Conservation (phyloP, 257 asterid species). For the Nicotiana undulata region DNA sequence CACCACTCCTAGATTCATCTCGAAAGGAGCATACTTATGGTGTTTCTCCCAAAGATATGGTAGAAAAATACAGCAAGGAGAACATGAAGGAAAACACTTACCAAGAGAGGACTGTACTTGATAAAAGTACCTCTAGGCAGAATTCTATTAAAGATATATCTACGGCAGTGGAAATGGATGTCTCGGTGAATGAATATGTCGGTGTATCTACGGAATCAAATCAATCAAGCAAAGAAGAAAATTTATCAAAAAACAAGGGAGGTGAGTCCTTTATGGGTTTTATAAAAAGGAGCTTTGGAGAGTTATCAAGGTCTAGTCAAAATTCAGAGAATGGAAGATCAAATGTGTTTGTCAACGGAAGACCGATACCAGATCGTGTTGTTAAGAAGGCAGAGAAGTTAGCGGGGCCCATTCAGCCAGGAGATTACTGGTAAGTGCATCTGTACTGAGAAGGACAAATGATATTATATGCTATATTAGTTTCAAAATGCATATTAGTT, state of each 20-base stretch:
- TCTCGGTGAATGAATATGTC: slow-evolving; percentile 41
- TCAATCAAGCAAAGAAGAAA: slow-evolving; percentile 44
- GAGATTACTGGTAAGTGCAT: slow-evolving; percentile 73
- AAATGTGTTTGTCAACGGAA: slow-evolving; percentile 66
- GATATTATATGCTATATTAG: neutral
- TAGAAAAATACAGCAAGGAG: slow-evolving; percentile 31
- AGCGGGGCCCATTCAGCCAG: slow-evolving; percentile 89
- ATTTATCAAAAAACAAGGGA: slow-evolving; percentile 45
- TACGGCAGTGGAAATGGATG: slow-evolving; percentile 65
- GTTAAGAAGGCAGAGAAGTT: slow-evolving; percentile 86
- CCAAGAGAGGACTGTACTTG: slow-evolving; percentile 30
- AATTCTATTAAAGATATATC: slow-evolving; percentile 40
- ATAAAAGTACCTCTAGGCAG: slow-evolving; percentile 42
- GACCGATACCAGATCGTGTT: slow-evolving; percentile 47
- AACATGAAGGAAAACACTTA: slow-evolving; percentile 42
- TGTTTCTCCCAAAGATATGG: slow-evolving; percentile 29
- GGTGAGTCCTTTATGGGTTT: slow-evolving; percentile 73
- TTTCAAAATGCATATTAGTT: neutral
- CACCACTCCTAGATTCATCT: slow-evolving; percentile 27
- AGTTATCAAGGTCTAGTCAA: slow-evolving; percentile 50
- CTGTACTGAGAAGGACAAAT: neutral
- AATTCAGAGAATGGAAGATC: slow-evolving; percentile 40
- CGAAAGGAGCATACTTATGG: slow-evolving; percentile 18
- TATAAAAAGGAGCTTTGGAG: slow-evolving; percentile 59
- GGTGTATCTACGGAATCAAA: slow-evolving; percentile 52